A percentile compares a stretch with the other conserved stretches of the same genome.
Evolutionary conservation across 805 yeast species (phyloP).

Genomic region (Maudiozyma pseudohumilis): DNA sequence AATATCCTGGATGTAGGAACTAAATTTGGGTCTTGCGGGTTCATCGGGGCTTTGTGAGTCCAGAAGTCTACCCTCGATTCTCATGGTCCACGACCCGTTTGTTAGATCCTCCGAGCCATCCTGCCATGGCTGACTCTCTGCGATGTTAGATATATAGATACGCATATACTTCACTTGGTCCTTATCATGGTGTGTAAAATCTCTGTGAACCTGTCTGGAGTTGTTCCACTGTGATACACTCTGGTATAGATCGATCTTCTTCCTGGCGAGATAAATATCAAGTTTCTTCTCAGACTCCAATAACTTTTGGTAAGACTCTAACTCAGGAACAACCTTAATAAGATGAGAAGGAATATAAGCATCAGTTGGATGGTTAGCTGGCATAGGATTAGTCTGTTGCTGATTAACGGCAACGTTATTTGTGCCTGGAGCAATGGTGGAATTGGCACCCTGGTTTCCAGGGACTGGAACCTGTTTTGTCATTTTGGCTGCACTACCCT

Average conservation of each 20-base stretch:
- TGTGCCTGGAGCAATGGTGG: not conserved
- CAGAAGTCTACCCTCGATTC: constrained; percentile 78
- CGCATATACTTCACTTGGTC: constrained; percentile 50
- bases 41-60: constrained; percentile 40
- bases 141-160: constrained; percentile 70
- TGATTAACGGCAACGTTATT: not conserved
- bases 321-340: constrained; percentile 49
- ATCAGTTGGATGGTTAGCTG: constrained; percentile 41
- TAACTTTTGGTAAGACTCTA: constrained; percentile 59
- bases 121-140: constrained; percentile 89
- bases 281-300: constrained; percentile 73
- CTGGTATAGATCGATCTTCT: constrained; percentile 78
- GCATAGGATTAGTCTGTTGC: constrained; percentile 22
- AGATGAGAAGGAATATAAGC: constrained; percentile 39
- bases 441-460: no score
- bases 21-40: constrained; percentile 50
- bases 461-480: no score
- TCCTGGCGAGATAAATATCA: constrained; percentile 74
- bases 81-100: constrained; percentile 63
- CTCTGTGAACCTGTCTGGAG: constrained; percentile 27
- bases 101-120: constrained; percentile 4
- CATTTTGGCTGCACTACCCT: no score
- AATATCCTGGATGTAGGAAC: constrained; percentile 72
- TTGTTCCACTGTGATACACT: constrained; percentile 39
- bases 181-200: constrained; percentile 30